phyloP scores from a whole-genome alignment of 192 early-diverging fungal species.

The Diversispora epigaea region DNA sequence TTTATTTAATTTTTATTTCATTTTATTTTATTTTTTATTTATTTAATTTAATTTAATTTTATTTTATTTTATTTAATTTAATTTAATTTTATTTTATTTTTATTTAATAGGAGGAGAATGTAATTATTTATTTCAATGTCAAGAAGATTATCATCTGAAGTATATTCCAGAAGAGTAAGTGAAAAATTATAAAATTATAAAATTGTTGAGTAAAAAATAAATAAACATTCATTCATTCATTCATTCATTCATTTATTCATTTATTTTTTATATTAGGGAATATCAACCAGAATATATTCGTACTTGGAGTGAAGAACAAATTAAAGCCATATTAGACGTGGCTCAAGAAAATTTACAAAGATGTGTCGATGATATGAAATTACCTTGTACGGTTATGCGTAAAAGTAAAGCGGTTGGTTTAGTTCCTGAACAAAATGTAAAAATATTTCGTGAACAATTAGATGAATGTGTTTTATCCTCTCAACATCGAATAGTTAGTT shows the following conservation, averaged over 20 bases:
- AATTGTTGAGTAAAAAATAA: background rate
- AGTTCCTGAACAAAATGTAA: slow-evolving; percentile 49
- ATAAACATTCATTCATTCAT: background rate
- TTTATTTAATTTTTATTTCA: no score
- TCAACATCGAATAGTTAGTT: slow-evolving; percentile 62
- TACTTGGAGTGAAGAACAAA: slow-evolving; percentile 55
- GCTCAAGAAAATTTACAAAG: slow-evolving; percentile 66
- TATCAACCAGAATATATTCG: slow-evolving; percentile 49
- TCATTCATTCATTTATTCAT: background rate
- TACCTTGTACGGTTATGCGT: slow-evolving; percentile 65
- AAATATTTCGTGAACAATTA: slow-evolving; percentile 76
- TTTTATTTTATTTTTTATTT: background rate
- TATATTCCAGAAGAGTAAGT: slow-evolving; percentile 66
- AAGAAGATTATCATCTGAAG: slow-evolving; percentile 56
- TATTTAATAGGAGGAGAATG: slow-evolving; percentile 70
- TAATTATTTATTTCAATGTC: slow-evolving; percentile 85
- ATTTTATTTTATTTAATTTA: background rate
- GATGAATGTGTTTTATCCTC: slow-evolving; percentile 84
- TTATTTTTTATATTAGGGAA: slow-evolving; percentile 25
- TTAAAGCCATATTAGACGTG: slow-evolving; percentile 69
- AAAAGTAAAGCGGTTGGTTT: slow-evolving; percentile 81
- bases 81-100: background rate
- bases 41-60: background rate
- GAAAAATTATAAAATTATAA: background rate
- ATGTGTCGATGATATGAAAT: slow-evolving; percentile 64